A percentile compares a stretch with the other conserved stretches of the same genome.
These are phyloP conservation scores for Rugosomyces carneus DNA, from an alignment of 1,284 basidiomycete species.

Conservation along the genomic window DNA sequence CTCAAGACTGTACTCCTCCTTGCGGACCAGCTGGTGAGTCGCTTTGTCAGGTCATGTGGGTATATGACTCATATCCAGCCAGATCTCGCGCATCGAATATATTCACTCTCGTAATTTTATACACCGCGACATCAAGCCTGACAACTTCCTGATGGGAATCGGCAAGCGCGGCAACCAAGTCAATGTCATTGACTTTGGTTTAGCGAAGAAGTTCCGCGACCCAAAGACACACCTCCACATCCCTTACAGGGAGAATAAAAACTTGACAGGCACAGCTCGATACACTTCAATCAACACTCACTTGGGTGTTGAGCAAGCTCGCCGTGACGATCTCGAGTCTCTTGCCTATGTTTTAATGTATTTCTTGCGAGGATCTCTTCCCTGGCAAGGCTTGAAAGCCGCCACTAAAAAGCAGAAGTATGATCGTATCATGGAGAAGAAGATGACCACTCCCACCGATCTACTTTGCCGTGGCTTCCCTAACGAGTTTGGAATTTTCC, in stretches of 20 bases:
- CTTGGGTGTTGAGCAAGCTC: conserved; percentile 93
- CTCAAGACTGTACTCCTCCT: conserved; percentile 96
- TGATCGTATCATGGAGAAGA: conserved; percentile 99
- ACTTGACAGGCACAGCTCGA: conserved; percentile 95
- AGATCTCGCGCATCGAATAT: conserved; percentile 99
- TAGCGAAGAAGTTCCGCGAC: conserved; percentile 99
- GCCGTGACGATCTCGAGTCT: conserved; percentile 94
- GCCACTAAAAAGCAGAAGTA: conserved; percentile 99
- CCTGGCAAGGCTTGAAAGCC: conserved; percentile 97
- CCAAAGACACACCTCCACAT: conserved; percentile 99
- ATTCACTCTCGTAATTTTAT: conserved; percentile 99
- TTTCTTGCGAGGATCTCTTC: conserved; percentile 93
- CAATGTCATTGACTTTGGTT: conserved; percentile 98
- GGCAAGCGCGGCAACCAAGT: conserved; percentile 99
- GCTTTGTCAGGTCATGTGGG: conserved; percentile 13
- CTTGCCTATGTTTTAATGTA: conserved; percentile 98
- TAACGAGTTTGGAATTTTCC: conserved; percentile 95
- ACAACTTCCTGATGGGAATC: conserved; percentile 99
- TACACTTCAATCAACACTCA: conserved; percentile 99
- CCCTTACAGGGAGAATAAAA: conserved; percentile 99
- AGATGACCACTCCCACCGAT: conserved; percentile 98
- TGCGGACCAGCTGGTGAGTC: conserved; percentile 89
- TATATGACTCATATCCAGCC: conserved; percentile 14
- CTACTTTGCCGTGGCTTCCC: conserved; percentile 95
- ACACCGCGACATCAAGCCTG: conserved; percentile 99